Evolutionary conservation across 805 yeast species (phyloP).

Genomic region (Ogataea haglerorum): DNA sequence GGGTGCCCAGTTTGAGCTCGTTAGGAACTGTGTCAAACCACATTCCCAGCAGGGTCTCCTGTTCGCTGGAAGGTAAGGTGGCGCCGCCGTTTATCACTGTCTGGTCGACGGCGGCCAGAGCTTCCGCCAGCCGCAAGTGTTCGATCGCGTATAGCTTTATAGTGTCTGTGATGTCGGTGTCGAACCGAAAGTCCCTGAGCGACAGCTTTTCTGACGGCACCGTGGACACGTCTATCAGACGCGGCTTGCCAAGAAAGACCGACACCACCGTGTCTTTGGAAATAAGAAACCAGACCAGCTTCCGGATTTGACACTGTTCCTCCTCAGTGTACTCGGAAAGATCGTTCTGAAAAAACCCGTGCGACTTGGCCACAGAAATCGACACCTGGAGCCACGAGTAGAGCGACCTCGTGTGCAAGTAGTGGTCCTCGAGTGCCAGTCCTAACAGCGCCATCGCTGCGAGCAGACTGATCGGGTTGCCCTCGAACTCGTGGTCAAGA

Average conservation of each 20-base stretch:
- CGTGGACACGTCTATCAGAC: slow-evolving; percentile 1
- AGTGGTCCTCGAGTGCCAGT: slow-evolving; percentile 3
- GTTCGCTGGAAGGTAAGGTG: slow-evolving; percentile 4
- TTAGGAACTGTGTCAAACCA: slow-evolving; percentile 13
- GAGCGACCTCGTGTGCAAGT: slow-evolving; percentile 5
- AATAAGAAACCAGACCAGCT: slow-evolving; percentile 9
- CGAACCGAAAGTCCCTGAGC: slow-evolving; percentile 5
- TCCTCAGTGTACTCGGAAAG: slow-evolving; percentile 1
- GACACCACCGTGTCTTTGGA: slow-evolving; percentile 10
- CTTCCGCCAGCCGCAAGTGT: slow-evolving; percentile 6
- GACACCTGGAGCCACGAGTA: slow-evolving; percentile 14
- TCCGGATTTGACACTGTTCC: slow-evolving; percentile 8
- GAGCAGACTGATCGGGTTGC: slow-evolving; percentile 4
- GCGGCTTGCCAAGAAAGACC: slow-evolving; percentile 5
- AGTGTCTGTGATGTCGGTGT: slow-evolving; percentile 3
- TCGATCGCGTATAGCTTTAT: slow-evolving; percentile 4
- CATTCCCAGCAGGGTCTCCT: slow-evolving; percentile 7
- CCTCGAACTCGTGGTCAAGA: slow-evolving; percentile 13
- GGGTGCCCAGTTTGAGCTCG: slow-evolving; percentile 4
- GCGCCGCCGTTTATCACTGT: neutral
- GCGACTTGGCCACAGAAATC: slow-evolving; percentile 4
- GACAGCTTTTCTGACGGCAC: neutral
- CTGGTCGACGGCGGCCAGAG: slow-evolving; percentile 4
- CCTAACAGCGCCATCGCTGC: slow-evolving; percentile 8
- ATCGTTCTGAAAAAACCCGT: slow-evolving; percentile 8